Evolutionary conservation across 257 asterid species (phyloP), one percentile per base, ranked within the genome.

Genomic region (Linaria vulgaris): DNA sequence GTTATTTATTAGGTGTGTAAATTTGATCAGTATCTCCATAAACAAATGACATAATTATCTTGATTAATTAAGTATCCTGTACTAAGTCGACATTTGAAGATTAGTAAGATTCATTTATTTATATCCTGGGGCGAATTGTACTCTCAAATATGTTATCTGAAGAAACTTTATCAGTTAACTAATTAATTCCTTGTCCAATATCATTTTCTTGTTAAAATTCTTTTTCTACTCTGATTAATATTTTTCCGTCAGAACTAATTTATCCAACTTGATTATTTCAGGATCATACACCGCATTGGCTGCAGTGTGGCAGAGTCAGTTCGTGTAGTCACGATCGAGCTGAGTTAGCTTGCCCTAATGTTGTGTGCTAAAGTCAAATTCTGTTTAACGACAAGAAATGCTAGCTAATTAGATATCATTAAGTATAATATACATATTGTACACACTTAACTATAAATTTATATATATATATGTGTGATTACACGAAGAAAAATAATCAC

Each of bases 141-240:
- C 64, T 71, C 66, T 68, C 56, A n/a, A 22, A 69, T 58, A 47
- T 21, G 70, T 43, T 63, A 71, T 67, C 69, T 38, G 17, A 72
- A 77, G 79, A 82, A 82, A 61, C 67, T 61, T 53, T 72, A 81
- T 74, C 83, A 66, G 76, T 72, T 74, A 69, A 75, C 65, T 66
- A 71, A 63, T 57, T 44, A 53, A n/a, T n/a, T n/a, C n/a, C 41
- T 4, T 34, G 9, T 3, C 10, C 10, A 7, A 34, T 55, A 74
- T 67, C 73, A 39, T 69, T 64, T 61, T 62, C 77, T 57, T 74
- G 76, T 75, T 80, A 70, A 61, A 30, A 30, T 6, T 58, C 57
- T 37, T 43, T 31, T 48, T 45, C 41, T 63, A 30, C 6, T 30
- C 6, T 30, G 6, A 2, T 30, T 30, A 30, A 30, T 3, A 2